Evolutionary conservation across 352 stramenopile species (phyloP), one percentile per base, ranked within the genome.

Genomic region (Globisporangium cylindrosporum): DNA sequence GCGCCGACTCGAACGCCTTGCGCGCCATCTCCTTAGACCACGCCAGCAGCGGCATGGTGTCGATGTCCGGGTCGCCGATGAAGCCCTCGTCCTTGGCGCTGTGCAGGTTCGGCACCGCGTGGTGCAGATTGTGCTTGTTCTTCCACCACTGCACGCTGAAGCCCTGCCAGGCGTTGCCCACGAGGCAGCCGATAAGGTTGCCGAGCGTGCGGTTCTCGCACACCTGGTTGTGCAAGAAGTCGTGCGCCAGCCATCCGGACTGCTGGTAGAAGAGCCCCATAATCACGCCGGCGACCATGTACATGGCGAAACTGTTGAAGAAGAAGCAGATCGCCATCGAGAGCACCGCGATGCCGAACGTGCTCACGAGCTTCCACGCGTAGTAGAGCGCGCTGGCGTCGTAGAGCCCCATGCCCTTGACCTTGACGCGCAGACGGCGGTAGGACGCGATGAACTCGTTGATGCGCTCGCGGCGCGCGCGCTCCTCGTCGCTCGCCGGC

Each of bases 71-170:
- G 81, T 99, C 98, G 53, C 95, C 97, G 25, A 86, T 70, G 61
- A 86, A 90, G 38, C 82, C 78, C 41, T 94, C 84, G 25, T 92
- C 89, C 20, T 76, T 78, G 67, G 92, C 92, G 54, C 92, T 96
- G 77, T 99, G 92, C 48, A 99, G 79, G 80, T 99, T 99, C 29
- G 98, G 96, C 48, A 99, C 96, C 22, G 97, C 95, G 79, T 99
- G 97, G 84, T 99, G 97, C 59, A 96, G 97, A 78, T 99, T 99
- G 88, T 99, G 98, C 85, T 98, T 98, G 84, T 98, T 99, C 76
- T 99, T 99, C 95, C 94, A 98, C 95, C 94, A 98, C 65, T 93
- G 84, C 58, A 98, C 95, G 58, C 90, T 98, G 80, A 99, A 99
- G 58, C 97, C 98, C 86, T 99, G 97, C 92, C 97, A 98, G 7